These are phyloP conservation scores for Carex scoparia DNA, from an alignment of 176 grass and related monocot species.

Conservation along the genomic window DNA sequence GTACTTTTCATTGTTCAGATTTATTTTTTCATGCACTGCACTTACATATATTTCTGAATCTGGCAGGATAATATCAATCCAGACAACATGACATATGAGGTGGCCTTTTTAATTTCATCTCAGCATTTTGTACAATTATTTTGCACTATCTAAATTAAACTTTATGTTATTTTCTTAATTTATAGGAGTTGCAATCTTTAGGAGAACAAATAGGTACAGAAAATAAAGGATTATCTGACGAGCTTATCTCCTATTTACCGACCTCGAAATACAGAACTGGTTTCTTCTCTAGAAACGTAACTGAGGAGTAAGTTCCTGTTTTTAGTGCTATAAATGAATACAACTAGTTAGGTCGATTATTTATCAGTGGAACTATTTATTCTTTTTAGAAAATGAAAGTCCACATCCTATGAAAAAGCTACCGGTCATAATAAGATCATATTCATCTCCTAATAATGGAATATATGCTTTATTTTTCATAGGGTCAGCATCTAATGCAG, in stretches of 20 bases:
- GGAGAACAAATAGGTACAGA: slow-evolving; percentile 60
- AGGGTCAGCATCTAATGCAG: not conserved
- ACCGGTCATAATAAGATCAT: not conserved
- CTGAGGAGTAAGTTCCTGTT: slow-evolving; percentile 54
- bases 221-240: slow-evolving; percentile 76
- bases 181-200: slow-evolving; percentile 75
- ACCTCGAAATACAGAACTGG: slow-evolving; percentile 39
- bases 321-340: not conserved
- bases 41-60: not conserved
- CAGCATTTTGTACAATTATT: not conserved
- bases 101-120: slow-evolving; percentile 11
- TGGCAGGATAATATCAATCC: slow-evolving; percentile 62
- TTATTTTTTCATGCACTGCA: slow-evolving; percentile 11
- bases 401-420: not conserved
- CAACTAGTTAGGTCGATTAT: not conserved
- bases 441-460: not conserved
- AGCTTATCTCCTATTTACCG: slow-evolving; percentile 61
- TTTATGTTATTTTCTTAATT: slow-evolving; percentile 19
- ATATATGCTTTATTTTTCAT: not conserved
- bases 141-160: not conserved
- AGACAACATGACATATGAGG: slow-evolving; percentile 89
- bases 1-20: not conserved
- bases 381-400: not conserved
- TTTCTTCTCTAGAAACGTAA: slow-evolving; percentile 55
- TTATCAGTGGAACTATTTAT: not conserved